Evolutionary conservation across 2,329 filamentous ascomycete species (phyloP).

Genomic region (Rhinocladiella similis): DNA sequence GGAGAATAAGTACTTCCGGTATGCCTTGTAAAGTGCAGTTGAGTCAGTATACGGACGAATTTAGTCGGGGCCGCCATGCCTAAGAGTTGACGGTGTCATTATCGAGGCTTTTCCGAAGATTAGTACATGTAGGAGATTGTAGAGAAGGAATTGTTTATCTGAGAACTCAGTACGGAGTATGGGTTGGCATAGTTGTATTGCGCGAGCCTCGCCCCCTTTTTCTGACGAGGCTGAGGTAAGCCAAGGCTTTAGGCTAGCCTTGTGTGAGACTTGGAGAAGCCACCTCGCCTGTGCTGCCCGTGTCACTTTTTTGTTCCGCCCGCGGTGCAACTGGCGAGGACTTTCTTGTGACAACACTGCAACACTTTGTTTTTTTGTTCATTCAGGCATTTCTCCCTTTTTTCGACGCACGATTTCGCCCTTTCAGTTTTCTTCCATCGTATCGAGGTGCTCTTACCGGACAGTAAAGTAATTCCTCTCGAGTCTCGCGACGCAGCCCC

Average conservation of each 20-base stretch:
- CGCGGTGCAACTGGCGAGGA: not conserved
- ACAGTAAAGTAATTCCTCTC: too few species aligned
- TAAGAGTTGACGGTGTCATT: too few species aligned
- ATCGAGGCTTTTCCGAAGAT: too few species aligned
- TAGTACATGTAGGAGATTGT: too few species aligned
- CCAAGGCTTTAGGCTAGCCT: not conserved
- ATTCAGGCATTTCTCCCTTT: not conserved
- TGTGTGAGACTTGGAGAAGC: not conserved
- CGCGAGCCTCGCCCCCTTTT: not conserved
- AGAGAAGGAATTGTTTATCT: too few species aligned
- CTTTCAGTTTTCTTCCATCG: too few species aligned
- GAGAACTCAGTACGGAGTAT: too few species aligned
- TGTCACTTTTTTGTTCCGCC: not conserved
- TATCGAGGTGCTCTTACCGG: too few species aligned
- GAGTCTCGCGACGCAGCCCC: slow-evolving; percentile 2
- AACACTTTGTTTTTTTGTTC: not conserved
- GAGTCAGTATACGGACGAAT: too few species aligned
- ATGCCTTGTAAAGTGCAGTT: slow-evolving; percentile 14
- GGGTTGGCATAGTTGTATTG: too few species aligned
- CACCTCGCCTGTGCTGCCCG: not conserved
- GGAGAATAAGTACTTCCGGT: slow-evolving; percentile 36
- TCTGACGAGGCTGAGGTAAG: not conserved
- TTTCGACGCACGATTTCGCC: not conserved
- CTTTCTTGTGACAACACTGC: not conserved
- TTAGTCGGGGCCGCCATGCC: too few species aligned